phyloP scores from a whole-genome alignment of 1,139 yeast genomes.

The Tardiomyces depauwii region DNA sequence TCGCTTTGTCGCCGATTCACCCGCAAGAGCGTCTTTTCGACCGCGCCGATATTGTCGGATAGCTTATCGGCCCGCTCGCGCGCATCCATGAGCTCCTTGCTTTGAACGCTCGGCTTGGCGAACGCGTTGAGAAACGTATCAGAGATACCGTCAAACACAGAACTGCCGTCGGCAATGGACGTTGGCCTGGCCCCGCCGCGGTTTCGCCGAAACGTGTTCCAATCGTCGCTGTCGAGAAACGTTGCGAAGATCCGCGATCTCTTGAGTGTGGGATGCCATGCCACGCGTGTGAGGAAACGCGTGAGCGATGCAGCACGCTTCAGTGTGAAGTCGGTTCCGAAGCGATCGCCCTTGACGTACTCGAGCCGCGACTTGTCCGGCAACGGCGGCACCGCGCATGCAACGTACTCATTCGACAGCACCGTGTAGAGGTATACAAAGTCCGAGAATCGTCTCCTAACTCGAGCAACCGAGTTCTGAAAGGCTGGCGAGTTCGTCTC shows the following conservation, averaged over 20 bases:
- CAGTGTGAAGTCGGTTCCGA: conserved; percentile 66
- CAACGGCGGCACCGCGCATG: conserved; percentile 80
- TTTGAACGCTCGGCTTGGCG: conserved; percentile 64
- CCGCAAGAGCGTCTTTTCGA: conserved; percentile 68
- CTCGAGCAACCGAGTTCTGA: conserved; percentile 36
- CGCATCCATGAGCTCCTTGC: conserved; percentile 73
- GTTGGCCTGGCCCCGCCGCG: conserved; percentile 24
- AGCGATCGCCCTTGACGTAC: conserved; percentile 90
- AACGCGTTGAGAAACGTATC: conserved; percentile 90
- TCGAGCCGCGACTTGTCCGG: conserved; percentile 90
- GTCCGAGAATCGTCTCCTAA: conserved; percentile 73
- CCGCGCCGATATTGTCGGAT: conserved; percentile 67
- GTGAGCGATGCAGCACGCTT: conserved; percentile 78
- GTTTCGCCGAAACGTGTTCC: conserved; percentile 68
- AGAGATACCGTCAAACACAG: conserved; percentile 51
- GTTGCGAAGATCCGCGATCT: conserved; percentile 62
- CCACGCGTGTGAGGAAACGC: conserved; percentile 60
- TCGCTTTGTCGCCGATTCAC: conserved; percentile 66
- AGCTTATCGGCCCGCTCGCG: conserved; percentile 72
- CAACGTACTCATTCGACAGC: conserved; percentile 66
- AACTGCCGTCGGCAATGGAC: conserved; percentile 11
- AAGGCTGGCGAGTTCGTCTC: conserved; percentile 37
- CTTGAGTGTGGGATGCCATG: conserved; percentile 61
- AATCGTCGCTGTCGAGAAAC: conserved; percentile 71
- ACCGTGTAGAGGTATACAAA: conserved; percentile 70